Evolutionary conservation across 352 stramenopile species (phyloP).

Genomic region (Phytophthora litchii): DNA sequence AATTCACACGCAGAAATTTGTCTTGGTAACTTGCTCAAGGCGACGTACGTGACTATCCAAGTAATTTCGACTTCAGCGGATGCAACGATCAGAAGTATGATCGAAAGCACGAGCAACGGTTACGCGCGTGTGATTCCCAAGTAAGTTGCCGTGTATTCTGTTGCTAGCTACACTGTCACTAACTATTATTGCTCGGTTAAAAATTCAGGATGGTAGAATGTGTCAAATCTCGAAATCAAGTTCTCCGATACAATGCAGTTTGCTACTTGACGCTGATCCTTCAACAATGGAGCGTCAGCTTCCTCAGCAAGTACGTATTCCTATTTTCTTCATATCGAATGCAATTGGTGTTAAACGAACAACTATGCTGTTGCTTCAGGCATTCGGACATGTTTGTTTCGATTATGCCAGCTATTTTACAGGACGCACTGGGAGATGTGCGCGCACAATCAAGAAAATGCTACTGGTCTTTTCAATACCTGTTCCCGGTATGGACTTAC

Average conservation of each 20-base stretch:
- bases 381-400: slow-evolving; percentile 62
- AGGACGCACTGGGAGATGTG: slow-evolving; percentile 77
- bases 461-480: slow-evolving; percentile 75
- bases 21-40: slow-evolving; percentile 75
- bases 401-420: slow-evolving; percentile 63
- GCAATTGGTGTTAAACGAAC: slow-evolving; percentile 4
- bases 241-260: slow-evolving; percentile 73
- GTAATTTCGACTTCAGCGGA: slow-evolving; percentile 83
- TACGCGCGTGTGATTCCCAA: slow-evolving; percentile 77
- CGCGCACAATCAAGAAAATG: slow-evolving; percentile 77
- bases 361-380: slow-evolving; percentile 30
- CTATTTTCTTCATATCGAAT: background rate
- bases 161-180: background rate
- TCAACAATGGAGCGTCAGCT: slow-evolving; percentile 61
- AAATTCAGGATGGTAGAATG: slow-evolving; percentile 71
- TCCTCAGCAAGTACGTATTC: slow-evolving; percentile 75
- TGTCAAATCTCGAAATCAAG: slow-evolving; percentile 74
- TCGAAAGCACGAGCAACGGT: slow-evolving; percentile 75
- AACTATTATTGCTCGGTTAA: slow-evolving; percentile 8
- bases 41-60: slow-evolving; percentile 88
- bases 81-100: slow-evolving; percentile 72
- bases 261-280: slow-evolving; percentile 80
- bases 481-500: slow-evolving; percentile 56
- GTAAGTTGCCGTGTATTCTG: slow-evolving; percentile 37
- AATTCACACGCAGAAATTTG: slow-evolving; percentile 78